Percentiles rank a stretch among this genome's conserved stretches.
These are phyloP conservation scores for Chrysochromulina parva DNA, from an alignment of 78 protist genomes.

Conservation along the genomic window DNA sequence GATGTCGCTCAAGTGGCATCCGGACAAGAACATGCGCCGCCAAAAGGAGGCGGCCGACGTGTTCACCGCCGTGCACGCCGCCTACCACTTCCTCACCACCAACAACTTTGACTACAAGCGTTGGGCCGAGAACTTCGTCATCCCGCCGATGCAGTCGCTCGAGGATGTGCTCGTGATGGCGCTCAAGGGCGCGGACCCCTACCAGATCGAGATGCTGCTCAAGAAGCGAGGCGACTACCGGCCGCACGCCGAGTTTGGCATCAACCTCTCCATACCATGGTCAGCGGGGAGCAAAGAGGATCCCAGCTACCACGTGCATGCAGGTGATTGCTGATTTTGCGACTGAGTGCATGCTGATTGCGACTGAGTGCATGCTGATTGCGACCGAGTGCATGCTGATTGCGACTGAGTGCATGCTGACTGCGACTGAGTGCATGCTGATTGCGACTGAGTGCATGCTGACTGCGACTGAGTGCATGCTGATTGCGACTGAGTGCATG, in stretches of 20 bases:
- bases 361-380: too few relatives aligned
- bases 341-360: too few relatives aligned
- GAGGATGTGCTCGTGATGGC: conserved; percentile 19
- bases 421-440: too few relatives aligned
- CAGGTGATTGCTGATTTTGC: too few relatives aligned
- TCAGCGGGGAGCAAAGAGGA: background rate
- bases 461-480: too few relatives aligned
- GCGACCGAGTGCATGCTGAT: too few relatives aligned
- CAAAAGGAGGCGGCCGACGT: background rate
- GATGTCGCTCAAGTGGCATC: conserved; percentile 1
- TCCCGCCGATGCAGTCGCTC: conserved; percentile 31
- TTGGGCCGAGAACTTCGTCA: background rate
- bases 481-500: too few relatives aligned
- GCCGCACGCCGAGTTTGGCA: conserved; percentile 1
- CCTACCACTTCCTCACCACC: background rate
- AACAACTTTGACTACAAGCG: conserved; percentile 1
- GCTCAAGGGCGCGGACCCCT: background rate
- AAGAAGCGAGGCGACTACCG: conserved; percentile 20
- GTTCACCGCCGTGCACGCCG: background rate
- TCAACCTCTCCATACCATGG: conserved; percentile 9
- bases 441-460: too few relatives aligned
- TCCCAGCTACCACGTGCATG: background rate
- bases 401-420: too few relatives aligned
- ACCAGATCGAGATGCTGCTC: background rate
- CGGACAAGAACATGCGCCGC: background rate